Base-by-base conservation (phyloP, 768 basidiomycete species). In the Sutorius australiensis region DNA sequence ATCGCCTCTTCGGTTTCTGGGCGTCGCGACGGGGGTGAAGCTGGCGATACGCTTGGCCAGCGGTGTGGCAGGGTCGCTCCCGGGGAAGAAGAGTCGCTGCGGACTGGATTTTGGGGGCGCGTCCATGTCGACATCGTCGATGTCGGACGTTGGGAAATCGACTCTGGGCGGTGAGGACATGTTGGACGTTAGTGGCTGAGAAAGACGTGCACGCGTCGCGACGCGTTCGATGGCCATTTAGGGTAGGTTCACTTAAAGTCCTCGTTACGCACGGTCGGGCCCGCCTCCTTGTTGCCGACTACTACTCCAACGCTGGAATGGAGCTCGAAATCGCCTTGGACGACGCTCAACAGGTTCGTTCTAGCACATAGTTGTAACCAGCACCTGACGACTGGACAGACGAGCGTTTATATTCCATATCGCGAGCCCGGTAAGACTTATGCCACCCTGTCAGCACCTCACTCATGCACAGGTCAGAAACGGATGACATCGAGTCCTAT, bases 101-200 rank as follows among this genome's bases (percentile, higher is more conserved):
- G 61, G 61, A 31, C 61, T 56, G 30, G 46, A 5, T 17, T 41
- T 53, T 6, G 57, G 53, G 13, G 58, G 70, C 31, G 67, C 74
- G 28, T 70, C 74, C 81, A 83, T 82, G n/a, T 80, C 72, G 30
- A 79, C 71, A 65, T 82, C 80, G 48, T 85, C 71, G 56, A 71
- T 60, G 43, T 74, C 84, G 6, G 83, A 85, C 1, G 82, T 75
- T 4, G 83, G 84, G 62, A 85, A 85, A 59, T 86, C 82, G 36
- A 85, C 67, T 32, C 77, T 73, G 17, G 83, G 83, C 24, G 83
- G 83, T 38, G 83, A 86, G 8, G 84, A 85, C 84, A 86, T 86
- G 1, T 9, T 24, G 11, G 19, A 37, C 19, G 32, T 11, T 28
- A 19, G 32, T 12, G 27, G 47, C 32, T 24, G 16, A 49, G 57